A percentile compares a stretch with the other conserved stretches of the same genome.
Evolutionary conservation across 305 asterid species (phyloP).

Genomic region (Solanum aculeatissimum): DNA sequence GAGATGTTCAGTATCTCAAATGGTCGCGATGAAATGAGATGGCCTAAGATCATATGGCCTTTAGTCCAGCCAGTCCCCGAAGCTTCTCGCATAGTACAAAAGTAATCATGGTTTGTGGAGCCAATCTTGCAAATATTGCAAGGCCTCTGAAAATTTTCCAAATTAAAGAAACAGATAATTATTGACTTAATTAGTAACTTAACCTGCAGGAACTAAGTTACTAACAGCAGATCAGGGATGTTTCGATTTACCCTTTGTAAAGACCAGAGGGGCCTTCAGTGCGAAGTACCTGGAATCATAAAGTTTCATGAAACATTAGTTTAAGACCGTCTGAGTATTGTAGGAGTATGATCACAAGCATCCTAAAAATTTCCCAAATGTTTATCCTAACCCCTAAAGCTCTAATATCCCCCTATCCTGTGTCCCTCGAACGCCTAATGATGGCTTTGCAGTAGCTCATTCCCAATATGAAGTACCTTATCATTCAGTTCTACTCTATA

Average conservation of each 20-base stretch:
- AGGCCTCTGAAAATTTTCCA: constrained; percentile 47
- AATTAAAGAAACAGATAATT: background rate
- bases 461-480: background rate
- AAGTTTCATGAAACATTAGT: background rate
- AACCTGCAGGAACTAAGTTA: background rate
- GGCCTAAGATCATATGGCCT: constrained; percentile 43
- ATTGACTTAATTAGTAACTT: background rate
- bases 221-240: background rate
- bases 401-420: background rate
- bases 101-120: constrained; percentile 86
- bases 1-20: background rate
- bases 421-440: background rate
- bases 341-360: background rate
- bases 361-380: background rate
- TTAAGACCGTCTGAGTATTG: background rate
- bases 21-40: background rate
- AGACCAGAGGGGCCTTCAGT: constrained; percentile 89
- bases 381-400: background rate
- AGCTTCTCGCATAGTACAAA: constrained; percentile 84
- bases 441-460: constrained; percentile 1
- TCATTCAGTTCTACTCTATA: background rate
- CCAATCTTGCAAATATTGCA: constrained; percentile 80
- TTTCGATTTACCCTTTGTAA: constrained; percentile 78
- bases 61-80: constrained; percentile 63
- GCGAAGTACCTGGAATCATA: constrained; percentile 56